Base-by-base conservation (phyloP, 2,329 filamentous ascomycete genomes). In the Stachybotrys chlorohalonatus region DNA sequence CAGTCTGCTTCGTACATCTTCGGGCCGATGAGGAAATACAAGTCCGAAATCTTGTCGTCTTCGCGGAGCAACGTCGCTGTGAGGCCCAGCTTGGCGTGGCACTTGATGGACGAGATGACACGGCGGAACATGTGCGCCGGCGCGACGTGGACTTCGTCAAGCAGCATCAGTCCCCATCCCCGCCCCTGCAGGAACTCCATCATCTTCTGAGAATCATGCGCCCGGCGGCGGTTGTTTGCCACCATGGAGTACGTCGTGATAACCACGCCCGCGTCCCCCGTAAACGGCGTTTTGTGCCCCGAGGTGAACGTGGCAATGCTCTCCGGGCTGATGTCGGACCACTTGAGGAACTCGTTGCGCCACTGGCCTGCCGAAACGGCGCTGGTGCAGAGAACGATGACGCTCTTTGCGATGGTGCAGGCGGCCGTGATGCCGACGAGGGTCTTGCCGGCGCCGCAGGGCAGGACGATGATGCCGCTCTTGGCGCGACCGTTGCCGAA, bases 211-310 rank as follows among this genome's bases (percentile, higher is more conserved):
- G 90, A 88, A 67, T 96, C 90, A 66, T 95, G 84, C 1, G 91
- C 90, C 53, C 90, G 80, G 59, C 89, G 86, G 32, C 89, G 81
- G 31, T 84, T 89, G 63, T 90, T 87, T 11, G 89, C 92, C 30
- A 95, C 89, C 91, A 96, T 96, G 51, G 89, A 91, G 70, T 96
- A 96, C 2, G 91, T 96, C 30, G 90, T 93, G 52, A 96, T 89
- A 60, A 96, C 92, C 58, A 96, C 89, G 64, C 91, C 91, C 1
- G 91, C 92, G 64, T 88, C 90, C 47, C 90, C 82, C 2, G 84
- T 82, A 63, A 96, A 94, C 55, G 73, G 76, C 53, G 83, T 82
- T 71, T 96, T 96, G 70, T 87, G 88, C 60, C 93, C 89, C 1
- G 90, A 90, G 0, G 91, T 95, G 69, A 96, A 96, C 52, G 94